Conservation (phyloP, 495 filamentous ascomycete species). For the Penicillium paxilli region DNA sequence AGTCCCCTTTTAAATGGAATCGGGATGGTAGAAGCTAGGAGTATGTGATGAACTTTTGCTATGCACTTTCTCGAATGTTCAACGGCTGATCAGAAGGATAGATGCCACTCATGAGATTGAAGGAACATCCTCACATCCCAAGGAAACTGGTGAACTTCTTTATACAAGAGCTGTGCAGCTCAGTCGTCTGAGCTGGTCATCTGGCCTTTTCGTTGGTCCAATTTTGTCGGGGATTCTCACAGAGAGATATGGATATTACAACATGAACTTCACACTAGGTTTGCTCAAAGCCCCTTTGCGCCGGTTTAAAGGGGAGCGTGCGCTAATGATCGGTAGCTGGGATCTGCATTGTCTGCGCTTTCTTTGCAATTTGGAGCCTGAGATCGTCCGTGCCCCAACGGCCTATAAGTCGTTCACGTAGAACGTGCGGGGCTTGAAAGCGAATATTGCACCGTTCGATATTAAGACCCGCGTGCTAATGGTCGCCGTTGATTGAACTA, state of each 20-base stretch:
- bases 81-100: slow-evolving; percentile 8
- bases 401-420: background rate
- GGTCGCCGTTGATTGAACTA: background rate
- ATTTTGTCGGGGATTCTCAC: slow-evolving; percentile 29
- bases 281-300: background rate
- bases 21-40: slow-evolving; percentile 24
- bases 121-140: slow-evolving; percentile 21
- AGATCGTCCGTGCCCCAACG: slow-evolving; percentile 10
- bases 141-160: slow-evolving; percentile 17
- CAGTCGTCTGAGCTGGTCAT: slow-evolving; percentile 27
- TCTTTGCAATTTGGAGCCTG: background rate
- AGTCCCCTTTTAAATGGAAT: slow-evolving; percentile 18
- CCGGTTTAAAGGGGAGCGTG: background rate
- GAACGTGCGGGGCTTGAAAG: background rate
- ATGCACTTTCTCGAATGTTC: too few species aligned
- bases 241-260: slow-evolving; percentile 30
- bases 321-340: background rate
- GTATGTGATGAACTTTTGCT: slow-evolving; percentile 10
- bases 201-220: slow-evolving; percentile 32
- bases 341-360: background rate
- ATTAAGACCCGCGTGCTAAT: background rate
- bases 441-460: background rate
- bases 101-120: slow-evolving; percentile 24
- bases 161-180: slow-evolving; percentile 33
- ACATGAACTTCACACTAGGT: slow-evolving; percentile 27